Evolutionary conservation across 306 rosid genomes (phyloP), one percentile per base, ranked within the genome.

Genomic region (Hippophae tibetana): DNA sequence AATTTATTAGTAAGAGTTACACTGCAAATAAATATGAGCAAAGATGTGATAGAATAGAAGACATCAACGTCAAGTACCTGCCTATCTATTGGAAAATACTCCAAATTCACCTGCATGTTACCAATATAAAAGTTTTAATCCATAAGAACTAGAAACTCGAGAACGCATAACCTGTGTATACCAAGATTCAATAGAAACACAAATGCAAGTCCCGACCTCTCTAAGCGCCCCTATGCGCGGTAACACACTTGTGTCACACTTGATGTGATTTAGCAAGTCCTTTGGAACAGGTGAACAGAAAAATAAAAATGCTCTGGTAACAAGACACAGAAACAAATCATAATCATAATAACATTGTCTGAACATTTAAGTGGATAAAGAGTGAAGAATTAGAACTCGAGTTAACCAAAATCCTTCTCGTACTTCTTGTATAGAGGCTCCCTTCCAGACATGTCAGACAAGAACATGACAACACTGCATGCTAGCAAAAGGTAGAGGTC

Each of bases 361-460:
- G 41, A 56, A 60, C 49, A 60, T 14, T 31, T 69, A 31, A 27
- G 42, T 42, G 69, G 23, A 61, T 54, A 44, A 47, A 49, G 62
- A 47, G 27, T 42, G 26, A 49, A 62, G 54, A 64, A 38, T 7
- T 48, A 54, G 14, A 47, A 53, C 10, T 26, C 8, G n/a, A 53
- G 41, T 2, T 65, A 62, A 52, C 11, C 7, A 53, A 49, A 61
- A 61, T 50, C 43, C 50, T 72, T 47, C 14, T 14, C 96, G 44
- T 87, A 92, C 98, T 85, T 92, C 78, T 66, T 87, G 79, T 92
- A 92, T 12, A 92, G 71, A 57, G 98, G 96, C 78, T 92, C 95
- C 81, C 93, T 87, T 75, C 98, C 98, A 58, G 98, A 87, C 96
- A 92, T 87, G 86, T 92, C 98, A 42, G 96, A 92, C 71, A 87